phyloP scores from a whole-genome alignment of 306 rosid species.

The Dryas octopetala region DNA sequence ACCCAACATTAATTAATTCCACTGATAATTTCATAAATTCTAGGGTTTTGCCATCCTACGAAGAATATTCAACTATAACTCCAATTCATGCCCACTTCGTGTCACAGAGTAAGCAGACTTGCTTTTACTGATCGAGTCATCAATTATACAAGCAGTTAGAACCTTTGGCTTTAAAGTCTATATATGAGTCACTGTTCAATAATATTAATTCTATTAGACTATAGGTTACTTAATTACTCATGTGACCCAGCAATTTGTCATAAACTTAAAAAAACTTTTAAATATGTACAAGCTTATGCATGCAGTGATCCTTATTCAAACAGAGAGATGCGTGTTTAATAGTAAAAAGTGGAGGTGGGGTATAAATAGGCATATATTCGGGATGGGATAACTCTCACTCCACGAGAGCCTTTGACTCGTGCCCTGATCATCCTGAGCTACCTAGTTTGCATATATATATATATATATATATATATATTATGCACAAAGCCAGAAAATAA shows the following conservation, averaged over 20 bases:
- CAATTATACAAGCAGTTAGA: no score
- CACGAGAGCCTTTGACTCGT: not conserved
- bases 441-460: conserved; percentile 5
- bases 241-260: no score
- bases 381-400: not conserved
- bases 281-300: no score
- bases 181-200: no score
- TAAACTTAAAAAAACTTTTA: no score
- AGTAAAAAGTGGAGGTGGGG: no score
- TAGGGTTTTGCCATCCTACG: not conserved
- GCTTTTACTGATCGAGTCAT: not conserved
- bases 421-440: not conserved
- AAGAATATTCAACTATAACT: conserved; percentile 10
- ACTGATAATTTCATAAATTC: not conserved
- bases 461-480: not conserved
- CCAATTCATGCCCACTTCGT: conserved; percentile 23
- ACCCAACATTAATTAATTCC: not conserved
- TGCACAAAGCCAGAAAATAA: conserved; percentile 22
- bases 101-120: not conserved
- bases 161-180: no score
- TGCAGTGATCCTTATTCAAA: no score
- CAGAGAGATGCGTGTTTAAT: no score
- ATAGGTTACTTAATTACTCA: no score
- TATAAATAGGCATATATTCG: no score
- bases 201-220: no score